Percentiles rank a stretch among this genome's conserved stretches.
Conservation (phyloP, 495 filamentous ascomycete genomes). For the Penicillium desertorum region DNA sequence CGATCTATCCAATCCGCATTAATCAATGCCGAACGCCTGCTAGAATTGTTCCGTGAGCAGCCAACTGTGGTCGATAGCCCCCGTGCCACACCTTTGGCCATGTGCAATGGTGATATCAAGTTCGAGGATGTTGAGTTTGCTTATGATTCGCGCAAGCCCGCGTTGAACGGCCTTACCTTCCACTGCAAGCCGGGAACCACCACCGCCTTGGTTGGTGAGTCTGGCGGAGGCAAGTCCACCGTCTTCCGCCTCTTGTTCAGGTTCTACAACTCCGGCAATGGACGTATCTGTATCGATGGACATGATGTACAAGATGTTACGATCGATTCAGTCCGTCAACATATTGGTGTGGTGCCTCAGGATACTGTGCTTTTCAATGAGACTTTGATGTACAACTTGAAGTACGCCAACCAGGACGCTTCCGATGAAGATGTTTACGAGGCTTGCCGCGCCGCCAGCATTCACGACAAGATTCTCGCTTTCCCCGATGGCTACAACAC, state of each 20-base stretch:
- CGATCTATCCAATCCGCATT: constrained; percentile 92
- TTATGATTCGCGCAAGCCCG: constrained; percentile 85
- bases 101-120: constrained; percentile 74
- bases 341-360: constrained; percentile 95
- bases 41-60: constrained; percentile 93
- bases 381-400: constrained; percentile 93
- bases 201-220: constrained; percentile 93
- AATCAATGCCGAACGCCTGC: constrained; percentile 93
- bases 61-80: constrained; percentile 82
- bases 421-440: constrained; percentile 84
- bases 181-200: constrained; percentile 84
- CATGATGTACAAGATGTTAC: constrained; percentile 81
- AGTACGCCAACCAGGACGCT: constrained; percentile 84
- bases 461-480: constrained; percentile 90
- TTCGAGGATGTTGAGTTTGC: constrained; percentile 88
- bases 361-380: constrained; percentile 98
- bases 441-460: constrained; percentile 89
- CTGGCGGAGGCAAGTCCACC: constrained; percentile 94
- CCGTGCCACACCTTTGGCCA: constrained; percentile 50
- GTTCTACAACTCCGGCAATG: constrained; percentile 81
- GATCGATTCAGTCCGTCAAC: constrained; percentile 85
- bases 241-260: constrained; percentile 95
- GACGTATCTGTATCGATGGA: constrained; percentile 79
- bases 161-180: constrained; percentile 78
- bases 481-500: constrained; percentile 93